phyloP scores from a whole-genome alignment of 176 grass and related monocot species.

The bread wheat (Triticum aestivum) region IWGSC_CS_RefSeq_v2.1 NC_057814.1:635870681-635871180 shows the following conservation, averaged over 20 bases:
- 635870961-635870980: constrained; percentile 92
- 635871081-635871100: not conserved
- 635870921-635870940: constrained; percentile 22
- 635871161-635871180: constrained; percentile 60
- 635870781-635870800: constrained; percentile 91
- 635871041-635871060: not conserved
- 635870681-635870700: constrained; percentile 55
- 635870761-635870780: constrained; percentile 92
- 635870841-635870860: constrained; percentile 90
- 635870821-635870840: constrained; percentile 61
- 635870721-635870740: constrained; percentile 58
- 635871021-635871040: constrained; percentile 48
- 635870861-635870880: constrained; percentile 59
- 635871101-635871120: constrained; percentile 69
- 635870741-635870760: constrained; percentile 89
- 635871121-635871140: constrained; percentile 84
- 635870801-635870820: constrained; percentile 88
- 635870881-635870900: not conserved
- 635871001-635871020: constrained; percentile 96
- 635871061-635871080: not conserved
- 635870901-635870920: not conserved
- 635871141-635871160: constrained; percentile 64
- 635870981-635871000: constrained; percentile 92
- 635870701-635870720: constrained; percentile 89
- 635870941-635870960: constrained; percentile 61